Evolutionary conservation across 495 filamentous ascomycete genomes (phyloP).

Genomic region (Aspergillus olivimuriae): DNA sequence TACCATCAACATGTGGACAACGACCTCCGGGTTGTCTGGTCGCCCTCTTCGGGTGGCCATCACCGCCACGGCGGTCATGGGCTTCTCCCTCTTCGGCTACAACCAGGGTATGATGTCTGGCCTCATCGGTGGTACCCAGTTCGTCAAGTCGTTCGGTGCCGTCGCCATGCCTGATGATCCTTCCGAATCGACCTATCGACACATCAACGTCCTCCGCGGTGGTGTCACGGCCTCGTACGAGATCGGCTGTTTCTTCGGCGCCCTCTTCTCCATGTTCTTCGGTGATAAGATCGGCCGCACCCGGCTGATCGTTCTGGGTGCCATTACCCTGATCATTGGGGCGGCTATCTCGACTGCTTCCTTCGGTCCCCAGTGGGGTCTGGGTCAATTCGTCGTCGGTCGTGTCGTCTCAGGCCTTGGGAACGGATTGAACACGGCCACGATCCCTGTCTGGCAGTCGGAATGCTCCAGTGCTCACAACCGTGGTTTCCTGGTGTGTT

Average conservation of each 20-base stretch:
- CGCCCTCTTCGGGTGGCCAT: slow-evolving; percentile 17
- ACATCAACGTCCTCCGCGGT: slow-evolving; percentile 20
- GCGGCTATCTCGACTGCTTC: slow-evolving; percentile 43
- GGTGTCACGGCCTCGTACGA: slow-evolving; percentile 47
- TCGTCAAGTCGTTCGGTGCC: slow-evolving; percentile 10
- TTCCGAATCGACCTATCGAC: background rate
- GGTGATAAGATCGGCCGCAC: slow-evolving; percentile 46
- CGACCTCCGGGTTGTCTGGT: slow-evolving; percentile 13
- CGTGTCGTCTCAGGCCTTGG: slow-evolving; percentile 42
- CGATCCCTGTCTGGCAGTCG: slow-evolving; percentile 42
- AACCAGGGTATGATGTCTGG: slow-evolving; percentile 24
- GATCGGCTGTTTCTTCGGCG: slow-evolving; percentile 50
- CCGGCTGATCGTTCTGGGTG: slow-evolving; percentile 40
- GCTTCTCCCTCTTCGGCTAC: slow-evolving; percentile 23
- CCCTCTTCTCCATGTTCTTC: slow-evolving; percentile 39
- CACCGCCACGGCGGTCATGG: slow-evolving; percentile 18
- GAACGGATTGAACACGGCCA: slow-evolving; percentile 35
- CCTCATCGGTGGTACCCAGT: slow-evolving; percentile 16
- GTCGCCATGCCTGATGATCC: slow-evolving; percentile 10
- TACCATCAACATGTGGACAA: slow-evolving; percentile 23
- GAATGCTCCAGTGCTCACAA: slow-evolving; percentile 29
- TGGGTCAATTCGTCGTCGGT: slow-evolving; percentile 54
- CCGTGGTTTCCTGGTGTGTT: slow-evolving; percentile 28
- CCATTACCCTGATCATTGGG: slow-evolving; percentile 44
- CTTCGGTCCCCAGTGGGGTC: slow-evolving; percentile 22